Base-by-base conservation (phyloP, 352 stramenopile genomes). In the Globisporangium takayamanum region DNA sequence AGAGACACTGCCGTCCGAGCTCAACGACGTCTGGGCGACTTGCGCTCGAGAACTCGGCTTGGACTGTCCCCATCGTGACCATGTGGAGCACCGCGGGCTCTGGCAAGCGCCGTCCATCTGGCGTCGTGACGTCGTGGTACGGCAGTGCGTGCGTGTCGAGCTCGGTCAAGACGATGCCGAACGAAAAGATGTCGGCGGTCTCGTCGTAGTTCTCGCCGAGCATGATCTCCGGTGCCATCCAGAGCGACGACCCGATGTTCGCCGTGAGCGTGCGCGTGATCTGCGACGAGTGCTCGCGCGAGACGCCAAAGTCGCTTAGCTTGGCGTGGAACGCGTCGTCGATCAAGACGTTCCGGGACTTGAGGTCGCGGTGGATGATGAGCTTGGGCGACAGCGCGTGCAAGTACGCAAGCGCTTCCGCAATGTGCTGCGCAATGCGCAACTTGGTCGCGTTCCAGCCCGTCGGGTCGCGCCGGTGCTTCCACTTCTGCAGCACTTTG, bases 261-360 rank as follows among this genome's bases (percentile, higher is more conserved):
- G 68, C 65, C 0, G 69, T 80, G 14, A 49, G 18, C 10, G 58
- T 72, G 4, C 39, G 63, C 26, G 70, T 66, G 22, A 68, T 68
- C 37, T 53, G 30, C 45, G 44, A 28, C 47, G 44, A 42, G 48
- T 82, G 66, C 22, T 77, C 66, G 28, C 69, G 48, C 51, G 69
- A 74, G 3, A 76, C 69, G 10, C 74, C 74, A 56, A 84, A 84
- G 57, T 85, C 77, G 16, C 70, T 68, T 41, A 84, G 53, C 26
- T 84, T 81, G 5, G 72, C 69, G 3, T 72, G 62, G 22, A 69
- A 45, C 62, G 39, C 0, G 42, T 20, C 6, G 54, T 66, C 15
- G 82, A 46, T 48, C n/a, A 84, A 30, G n/a, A 84, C 74, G 60
- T 82, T 84, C 52, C 71, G 75, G 18, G 74, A 84, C 49, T 84